A percentile compares a stretch with the other conserved stretches of the same genome.
These are phyloP conservation scores for Zostera marina DNA, from an alignment of 116 monocot species.

Conservation along the genomic window DNA sequence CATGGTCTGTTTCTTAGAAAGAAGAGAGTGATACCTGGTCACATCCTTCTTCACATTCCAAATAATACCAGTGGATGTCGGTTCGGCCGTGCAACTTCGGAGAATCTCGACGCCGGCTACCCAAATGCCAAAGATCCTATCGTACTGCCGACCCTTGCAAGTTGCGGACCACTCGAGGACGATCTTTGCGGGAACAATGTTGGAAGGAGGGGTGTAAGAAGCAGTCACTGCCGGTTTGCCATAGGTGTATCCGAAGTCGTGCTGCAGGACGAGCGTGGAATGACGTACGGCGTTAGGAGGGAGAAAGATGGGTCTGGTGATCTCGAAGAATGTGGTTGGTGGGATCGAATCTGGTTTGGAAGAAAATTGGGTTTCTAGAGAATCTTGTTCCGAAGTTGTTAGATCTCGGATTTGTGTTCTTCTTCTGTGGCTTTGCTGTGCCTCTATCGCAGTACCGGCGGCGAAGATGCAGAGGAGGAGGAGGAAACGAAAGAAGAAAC, in stretches of 20 bases:
- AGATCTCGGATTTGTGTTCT: not conserved
- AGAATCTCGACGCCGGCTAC: constrained; percentile 38
- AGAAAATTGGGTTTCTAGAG: not conserved
- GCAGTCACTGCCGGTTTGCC: constrained; percentile 32
- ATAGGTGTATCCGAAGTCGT: constrained; percentile 48
- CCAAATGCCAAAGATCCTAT: constrained; percentile 48
- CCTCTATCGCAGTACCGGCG: too few species aligned
- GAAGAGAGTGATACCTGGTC: constrained; percentile 15
- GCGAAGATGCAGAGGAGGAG: too few species aligned
- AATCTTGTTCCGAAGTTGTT: constrained; percentile 2
- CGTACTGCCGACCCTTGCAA: constrained; percentile 20
- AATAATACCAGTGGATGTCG: constrained; percentile 19
- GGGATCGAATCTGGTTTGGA: not conserved
- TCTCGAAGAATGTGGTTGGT: constrained; percentile 52
- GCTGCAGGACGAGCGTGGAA: constrained; percentile 27
- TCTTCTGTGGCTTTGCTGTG: constrained; percentile 1
- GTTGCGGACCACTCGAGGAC: constrained; percentile 16
- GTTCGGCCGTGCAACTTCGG: constrained; percentile 45
- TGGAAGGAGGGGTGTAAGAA: constrained; percentile 34
- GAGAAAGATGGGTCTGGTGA: constrained; percentile 36
- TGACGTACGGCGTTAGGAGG: constrained; percentile 5
- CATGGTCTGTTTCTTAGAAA: constrained; percentile 11
- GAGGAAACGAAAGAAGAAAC: too few species aligned
- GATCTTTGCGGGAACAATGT: constrained; percentile 7
- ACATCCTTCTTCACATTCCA: constrained; percentile 33